Evolutionary conservation across 164 flowering plant genomes (phyloP), one percentile per base, ranked within the genome.

Genomic region (Litsea cubeba): DNA sequence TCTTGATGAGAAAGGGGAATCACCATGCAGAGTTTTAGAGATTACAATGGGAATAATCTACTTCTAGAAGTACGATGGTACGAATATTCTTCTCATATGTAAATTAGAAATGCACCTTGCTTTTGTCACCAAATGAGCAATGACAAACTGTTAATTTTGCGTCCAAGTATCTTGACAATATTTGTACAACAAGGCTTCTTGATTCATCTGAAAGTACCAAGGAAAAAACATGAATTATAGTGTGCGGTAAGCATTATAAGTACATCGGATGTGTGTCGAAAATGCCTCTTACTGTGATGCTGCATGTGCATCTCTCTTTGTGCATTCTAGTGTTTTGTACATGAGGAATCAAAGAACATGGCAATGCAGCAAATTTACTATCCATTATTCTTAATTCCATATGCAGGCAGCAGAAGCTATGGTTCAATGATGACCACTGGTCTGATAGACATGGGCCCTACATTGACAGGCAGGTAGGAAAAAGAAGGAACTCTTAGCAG

Each of bases 81-180:
- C 22, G 2, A 28, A 62, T 54, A 49, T 28, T 46, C 11, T 28
- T 3, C 23, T 65, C 62, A 12, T 28, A 60, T 62, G 23, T 26
- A 40, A 3, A 26, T 50, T 28, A 57, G 69, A 40, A 58, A 50
- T 57, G 58, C n/a, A 89, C 91, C 94, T 84, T 81, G 23, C 68
- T 70, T 40, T 79, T 74, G 73, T 80, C 70, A 20, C 35, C 60
- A 54, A 79, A 18, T 18, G 79, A 76, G 78, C 97, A 91, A 70
- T 72, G 81, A 63, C 98, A 94, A 82, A 92, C 93, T 30, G 81
- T 87, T 82, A 89, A 85, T 87, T 92, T 92, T 67, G 90, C 97
- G 24, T 90, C 96, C 82, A 94, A 83, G 83, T 76, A 82, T 79
- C 87, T 89, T 68, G 97, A 84, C 77, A 87, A 23, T 70, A 94